Conservation (phyloP, 371 early-diverging fungal species). For the Lichtheimia ornata region DNA sequence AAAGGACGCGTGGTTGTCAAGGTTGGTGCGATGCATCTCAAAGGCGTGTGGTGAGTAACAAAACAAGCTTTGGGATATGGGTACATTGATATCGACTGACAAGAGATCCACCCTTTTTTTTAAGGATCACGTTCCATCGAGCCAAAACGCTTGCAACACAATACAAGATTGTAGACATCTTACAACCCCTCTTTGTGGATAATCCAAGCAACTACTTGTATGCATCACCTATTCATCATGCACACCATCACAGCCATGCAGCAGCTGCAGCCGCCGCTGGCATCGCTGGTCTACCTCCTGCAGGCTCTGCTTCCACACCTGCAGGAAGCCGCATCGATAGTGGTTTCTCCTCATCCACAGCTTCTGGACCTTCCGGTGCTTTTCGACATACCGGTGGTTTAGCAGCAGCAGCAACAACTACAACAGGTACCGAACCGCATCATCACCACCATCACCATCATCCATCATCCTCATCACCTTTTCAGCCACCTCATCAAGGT, state of each 20-base stretch:
- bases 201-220: conserved; percentile 60
- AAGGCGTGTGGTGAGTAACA: conserved; percentile 78
- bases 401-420: not conserved
- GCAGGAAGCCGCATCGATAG: conserved; percentile 17
- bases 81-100: too few species aligned
- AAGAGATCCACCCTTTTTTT: not conserved
- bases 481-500: conserved; percentile 1
- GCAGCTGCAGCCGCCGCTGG: conserved; percentile 11
- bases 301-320: conserved; percentile 5
- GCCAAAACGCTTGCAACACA: conserved; percentile 70
- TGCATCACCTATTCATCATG: conserved; percentile 23
- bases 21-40: conserved; percentile 86
- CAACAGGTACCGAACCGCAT: too few species aligned
- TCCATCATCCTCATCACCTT: conserved; percentile 4
- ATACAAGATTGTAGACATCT: conserved; percentile 65
- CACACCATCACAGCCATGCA: conserved; percentile 9
- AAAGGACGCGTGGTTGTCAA: conserved; percentile 83
- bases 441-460: conserved; percentile 7
- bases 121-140: conserved; percentile 71
- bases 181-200: conserved; percentile 77
- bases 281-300: conserved; percentile 12
- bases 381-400: conserved; percentile 7
- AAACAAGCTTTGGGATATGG: not conserved
- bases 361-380: conserved; percentile 7
- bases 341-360: conserved; percentile 9